Evolutionary conservation across 441 rosid genomes (phyloP).

Genomic region (Brassica balearica): DNA sequence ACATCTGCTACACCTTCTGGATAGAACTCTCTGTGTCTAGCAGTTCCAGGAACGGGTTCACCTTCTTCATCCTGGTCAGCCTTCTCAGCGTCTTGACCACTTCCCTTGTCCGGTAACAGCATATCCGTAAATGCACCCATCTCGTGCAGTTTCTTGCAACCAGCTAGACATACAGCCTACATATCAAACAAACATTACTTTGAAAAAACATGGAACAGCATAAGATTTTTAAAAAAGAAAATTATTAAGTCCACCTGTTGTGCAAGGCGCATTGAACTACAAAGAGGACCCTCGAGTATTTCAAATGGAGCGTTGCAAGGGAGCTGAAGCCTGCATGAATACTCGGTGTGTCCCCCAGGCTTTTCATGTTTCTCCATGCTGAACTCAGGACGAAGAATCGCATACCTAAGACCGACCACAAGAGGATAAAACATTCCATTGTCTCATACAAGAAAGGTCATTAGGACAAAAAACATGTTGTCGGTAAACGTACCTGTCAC

Average conservation of each 20-base stretch:
- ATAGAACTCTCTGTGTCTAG: conserved; percentile 98
- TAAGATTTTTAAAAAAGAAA: background rate
- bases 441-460: conserved; percentile 21
- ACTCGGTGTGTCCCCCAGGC: conserved; percentile 90
- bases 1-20: conserved; percentile 97
- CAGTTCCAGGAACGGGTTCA: conserved; percentile 99
- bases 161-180: conserved; percentile 99
- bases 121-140: conserved; percentile 99
- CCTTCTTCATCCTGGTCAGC: conserved; percentile 87
- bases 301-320: conserved; percentile 99
- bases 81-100: conserved; percentile 86
- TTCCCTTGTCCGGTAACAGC: conserved; percentile 99
- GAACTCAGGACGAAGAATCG: conserved; percentile 97
- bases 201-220: conserved; percentile 28
- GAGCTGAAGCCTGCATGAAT: conserved; percentile 98
- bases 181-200: conserved; percentile 37
- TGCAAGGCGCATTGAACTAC: conserved; percentile 96
- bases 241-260: conserved; percentile 72
- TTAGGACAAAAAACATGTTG: background rate
- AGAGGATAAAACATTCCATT: conserved; percentile 22
- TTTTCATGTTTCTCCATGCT: conserved; percentile 91
- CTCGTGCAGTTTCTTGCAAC: conserved; percentile 99
- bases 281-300: conserved; percentile 93
- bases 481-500: conserved; percentile 71
- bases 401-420: conserved; percentile 62